phyloP scores from a whole-genome alignment of 2,329 filamentous ascomycete genomes.

The Talaromyces islandicus region DNA sequence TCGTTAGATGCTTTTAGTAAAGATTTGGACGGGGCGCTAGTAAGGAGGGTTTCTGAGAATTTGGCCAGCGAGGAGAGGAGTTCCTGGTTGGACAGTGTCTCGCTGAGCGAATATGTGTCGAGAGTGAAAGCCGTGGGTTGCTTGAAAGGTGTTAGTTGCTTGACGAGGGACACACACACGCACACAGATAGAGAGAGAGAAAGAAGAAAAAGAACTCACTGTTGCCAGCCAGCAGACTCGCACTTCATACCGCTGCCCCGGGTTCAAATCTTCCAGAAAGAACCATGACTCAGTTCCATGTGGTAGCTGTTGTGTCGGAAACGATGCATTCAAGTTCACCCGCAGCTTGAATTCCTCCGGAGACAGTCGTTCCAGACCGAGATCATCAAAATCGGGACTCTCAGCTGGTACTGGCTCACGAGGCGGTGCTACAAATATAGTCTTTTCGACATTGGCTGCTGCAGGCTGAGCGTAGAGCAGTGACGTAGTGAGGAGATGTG shows the following conservation, averaged over 20 bases:
- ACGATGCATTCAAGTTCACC: slow-evolving; percentile 60
- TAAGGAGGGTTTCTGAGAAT: slow-evolving; percentile 53
- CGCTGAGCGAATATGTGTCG: slow-evolving; percentile 55
- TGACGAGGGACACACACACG: background rate
- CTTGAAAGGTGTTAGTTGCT: slow-evolving; percentile 40
- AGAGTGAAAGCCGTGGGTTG: slow-evolving; percentile 80
- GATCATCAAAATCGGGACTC: slow-evolving; percentile 52
- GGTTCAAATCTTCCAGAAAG: slow-evolving; percentile 63
- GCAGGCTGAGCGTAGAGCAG: slow-evolving; percentile 10
- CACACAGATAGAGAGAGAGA: background rate
- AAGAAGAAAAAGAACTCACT: slow-evolving; percentile 50
- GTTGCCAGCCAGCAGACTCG: slow-evolving; percentile 90
- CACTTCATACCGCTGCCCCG: slow-evolving; percentile 77
- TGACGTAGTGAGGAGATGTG: background rate
- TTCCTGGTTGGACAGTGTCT: slow-evolving; percentile 56
- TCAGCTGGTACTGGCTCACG: slow-evolving; percentile 50
- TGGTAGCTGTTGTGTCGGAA: slow-evolving; percentile 52
- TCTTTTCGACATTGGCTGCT: slow-evolving; percentile 79
- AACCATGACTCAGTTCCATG: slow-evolving; percentile 69
- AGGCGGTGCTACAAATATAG: slow-evolving; percentile 72
- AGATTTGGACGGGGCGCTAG: background rate
- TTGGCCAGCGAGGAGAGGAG: slow-evolving; percentile 60
- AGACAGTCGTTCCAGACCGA: slow-evolving; percentile 61
- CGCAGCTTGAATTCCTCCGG: slow-evolving; percentile 52
- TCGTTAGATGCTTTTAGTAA: background rate